These are phyloP conservation scores for Brettanomyces sp. DNA, from an alignment of 805 yeast species.

Conservation along the genomic window DNA sequence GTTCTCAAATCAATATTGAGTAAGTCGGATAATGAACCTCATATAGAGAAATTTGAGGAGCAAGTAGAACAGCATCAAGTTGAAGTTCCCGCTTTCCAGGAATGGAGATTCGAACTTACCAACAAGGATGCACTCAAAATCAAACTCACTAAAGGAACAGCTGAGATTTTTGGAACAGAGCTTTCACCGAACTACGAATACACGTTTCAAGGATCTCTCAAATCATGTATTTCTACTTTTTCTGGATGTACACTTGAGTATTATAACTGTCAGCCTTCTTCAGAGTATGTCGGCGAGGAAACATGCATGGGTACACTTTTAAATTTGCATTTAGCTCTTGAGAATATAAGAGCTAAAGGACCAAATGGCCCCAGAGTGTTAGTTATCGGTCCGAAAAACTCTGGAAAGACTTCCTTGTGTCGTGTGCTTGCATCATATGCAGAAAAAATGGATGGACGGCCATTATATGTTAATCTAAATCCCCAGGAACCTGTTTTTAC, in stretches of 20 bases:
- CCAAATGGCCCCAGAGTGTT: slow-evolving; percentile 44
- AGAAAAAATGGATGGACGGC: slow-evolving; percentile 54
- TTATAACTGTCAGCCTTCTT: slow-evolving; percentile 30
- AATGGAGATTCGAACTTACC: slow-evolving; percentile 71
- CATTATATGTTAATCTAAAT: slow-evolving; percentile 70
- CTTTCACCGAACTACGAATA: slow-evolving; percentile 63
- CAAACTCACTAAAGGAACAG: slow-evolving; percentile 55
- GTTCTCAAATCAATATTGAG: slow-evolving; percentile 14
- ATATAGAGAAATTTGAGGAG: slow-evolving; percentile 1
- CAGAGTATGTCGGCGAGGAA: slow-evolving; percentile 65
- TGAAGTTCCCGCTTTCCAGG: slow-evolving; percentile 31
- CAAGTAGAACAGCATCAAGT: not conserved
- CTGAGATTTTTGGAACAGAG: slow-evolving; percentile 91
- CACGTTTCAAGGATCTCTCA: slow-evolving; percentile 40
- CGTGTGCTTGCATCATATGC: slow-evolving; percentile 72
- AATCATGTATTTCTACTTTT: slow-evolving; percentile 47
- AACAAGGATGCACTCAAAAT: slow-evolving; percentile 38
- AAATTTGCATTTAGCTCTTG: slow-evolving; percentile 70
- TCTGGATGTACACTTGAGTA: slow-evolving; percentile 59
- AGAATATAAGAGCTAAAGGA: slow-evolving; percentile 34
- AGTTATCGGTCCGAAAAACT: slow-evolving; percentile 58
- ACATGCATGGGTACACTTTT: slow-evolving; percentile 54
- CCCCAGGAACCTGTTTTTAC: slow-evolving; percentile 45
- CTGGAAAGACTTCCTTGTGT: slow-evolving; percentile 74
- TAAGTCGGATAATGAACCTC: slow-evolving; percentile 3